phyloP scores from a whole-genome alignment of 768 basidiomycete species.

The Gyrodon lividus region DNA sequence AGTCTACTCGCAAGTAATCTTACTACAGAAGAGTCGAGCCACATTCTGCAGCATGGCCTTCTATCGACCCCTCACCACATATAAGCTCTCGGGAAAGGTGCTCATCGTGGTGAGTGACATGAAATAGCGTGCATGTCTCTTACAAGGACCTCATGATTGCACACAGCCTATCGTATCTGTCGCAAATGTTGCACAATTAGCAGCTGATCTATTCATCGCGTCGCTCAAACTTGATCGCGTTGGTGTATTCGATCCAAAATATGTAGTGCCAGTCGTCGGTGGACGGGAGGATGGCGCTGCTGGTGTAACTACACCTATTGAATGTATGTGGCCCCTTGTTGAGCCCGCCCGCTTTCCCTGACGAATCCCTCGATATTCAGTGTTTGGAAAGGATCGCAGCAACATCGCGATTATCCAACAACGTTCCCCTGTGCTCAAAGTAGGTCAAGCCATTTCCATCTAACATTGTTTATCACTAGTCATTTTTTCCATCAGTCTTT shows the following conservation, averaged over 20 bases:
- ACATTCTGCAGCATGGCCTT: too few species aligned
- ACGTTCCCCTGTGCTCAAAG: slow-evolving; percentile 77
- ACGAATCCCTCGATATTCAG: slow-evolving; percentile 35
- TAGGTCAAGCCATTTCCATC: slow-evolving; percentile 26
- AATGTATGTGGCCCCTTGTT: slow-evolving; percentile 49
- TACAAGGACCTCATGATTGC: slow-evolving; percentile 4
- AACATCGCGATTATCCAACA: slow-evolving; percentile 71
- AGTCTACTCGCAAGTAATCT: too few species aligned
- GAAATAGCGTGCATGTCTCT: not conserved
- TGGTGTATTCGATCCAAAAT: slow-evolving; percentile 61
- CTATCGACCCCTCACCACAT: slow-evolving; percentile 27
- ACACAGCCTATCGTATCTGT: slow-evolving; percentile 70
- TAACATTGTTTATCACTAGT: not conserved
- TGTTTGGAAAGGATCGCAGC: slow-evolving; percentile 55
- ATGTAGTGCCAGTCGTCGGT: slow-evolving; percentile 71
- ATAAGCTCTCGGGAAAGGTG: slow-evolving; percentile 29
- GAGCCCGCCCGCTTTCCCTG: not conserved
- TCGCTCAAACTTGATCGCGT: slow-evolving; percentile 59
- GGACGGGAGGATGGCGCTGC: slow-evolving; percentile 58
- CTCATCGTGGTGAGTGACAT: slow-evolving; percentile 28
- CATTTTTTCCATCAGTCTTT: slow-evolving; percentile 43
- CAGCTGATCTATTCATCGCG: slow-evolving; percentile 70
- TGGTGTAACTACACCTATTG: slow-evolving; percentile 72
- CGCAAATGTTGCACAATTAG: slow-evolving; percentile 80
- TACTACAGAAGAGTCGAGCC: too few species aligned